These are phyloP conservation scores for Trichaptum fuscoviolaceum DNA, from an alignment of 768 basidiomycete genomes.

Conservation along the genomic window DNA sequence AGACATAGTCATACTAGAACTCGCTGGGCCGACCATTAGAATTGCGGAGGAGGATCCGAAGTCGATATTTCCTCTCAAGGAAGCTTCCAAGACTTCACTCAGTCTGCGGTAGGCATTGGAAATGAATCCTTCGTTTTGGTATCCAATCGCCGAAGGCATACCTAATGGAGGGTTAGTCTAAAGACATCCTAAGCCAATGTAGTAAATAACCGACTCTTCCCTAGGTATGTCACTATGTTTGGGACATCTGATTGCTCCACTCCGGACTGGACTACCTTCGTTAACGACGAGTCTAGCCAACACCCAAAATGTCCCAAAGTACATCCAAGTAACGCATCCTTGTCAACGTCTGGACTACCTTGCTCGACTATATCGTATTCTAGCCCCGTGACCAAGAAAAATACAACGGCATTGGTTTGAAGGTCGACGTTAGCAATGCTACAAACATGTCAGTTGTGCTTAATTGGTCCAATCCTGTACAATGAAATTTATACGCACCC, in stretches of 20 bases:
- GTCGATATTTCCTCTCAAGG: not conserved
- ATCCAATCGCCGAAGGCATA: not conserved
- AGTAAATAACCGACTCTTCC: slow-evolving; percentile 11
- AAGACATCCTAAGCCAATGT: not conserved
- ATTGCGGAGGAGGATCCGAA: slow-evolving; percentile 34
- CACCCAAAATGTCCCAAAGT: slow-evolving; percentile 74
- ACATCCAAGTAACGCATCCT: slow-evolving; percentile 50
- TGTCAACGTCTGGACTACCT: slow-evolving; percentile 21
- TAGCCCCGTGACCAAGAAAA: slow-evolving; percentile 75
- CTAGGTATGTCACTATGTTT: slow-evolving; percentile 42
- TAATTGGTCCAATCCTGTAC: not conserved
- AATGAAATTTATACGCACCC: not conserved
- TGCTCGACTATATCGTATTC: slow-evolving; percentile 54
- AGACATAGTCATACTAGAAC: slow-evolving; percentile 74
- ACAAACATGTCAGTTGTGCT: not conserved
- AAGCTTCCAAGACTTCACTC: not conserved
- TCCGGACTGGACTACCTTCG: slow-evolving; percentile 77
- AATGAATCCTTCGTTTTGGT: not conserved
- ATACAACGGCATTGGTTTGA: slow-evolving; percentile 46
- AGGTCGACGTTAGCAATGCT: slow-evolving; percentile 5
- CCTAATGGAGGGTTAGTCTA: not conserved
- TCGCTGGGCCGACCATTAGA: slow-evolving; percentile 73
- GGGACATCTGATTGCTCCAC: slow-evolving; percentile 63
- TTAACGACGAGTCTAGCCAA: slow-evolving; percentile 69
- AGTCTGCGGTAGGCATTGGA: not conserved